Conservation (phyloP, 345 rosid genomes). For the Adansonia digitata region DNA sequence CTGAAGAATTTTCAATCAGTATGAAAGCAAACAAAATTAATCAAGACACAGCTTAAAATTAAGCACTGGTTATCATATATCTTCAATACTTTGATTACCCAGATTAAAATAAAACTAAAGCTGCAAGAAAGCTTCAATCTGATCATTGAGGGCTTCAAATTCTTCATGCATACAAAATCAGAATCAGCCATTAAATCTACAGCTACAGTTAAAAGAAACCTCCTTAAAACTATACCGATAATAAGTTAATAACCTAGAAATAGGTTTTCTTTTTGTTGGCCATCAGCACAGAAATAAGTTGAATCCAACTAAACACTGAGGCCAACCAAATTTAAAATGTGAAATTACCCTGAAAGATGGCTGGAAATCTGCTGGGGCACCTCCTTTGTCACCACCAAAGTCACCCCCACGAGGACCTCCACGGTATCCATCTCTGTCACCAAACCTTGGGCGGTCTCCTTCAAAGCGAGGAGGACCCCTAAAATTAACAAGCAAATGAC, state of each 20-base stretch:
- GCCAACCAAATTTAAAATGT: neutral
- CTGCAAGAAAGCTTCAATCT: neutral
- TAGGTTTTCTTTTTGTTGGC: no score
- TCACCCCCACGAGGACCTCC: conserved; percentile 76
- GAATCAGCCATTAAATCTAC: neutral
- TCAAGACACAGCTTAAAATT: neutral
- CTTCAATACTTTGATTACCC: neutral
- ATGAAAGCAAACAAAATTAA: neutral
- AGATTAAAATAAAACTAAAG: neutral
- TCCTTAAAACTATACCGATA: neutral
- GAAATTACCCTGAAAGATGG: conserved; percentile 75
- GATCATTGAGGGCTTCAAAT: no score
- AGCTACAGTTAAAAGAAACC: no score
- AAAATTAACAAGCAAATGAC: neutral
- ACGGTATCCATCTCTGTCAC: conserved; percentile 89
- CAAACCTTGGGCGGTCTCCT: conserved; percentile 67
- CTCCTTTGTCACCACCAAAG: conserved; percentile 63
- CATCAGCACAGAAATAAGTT: neutral
- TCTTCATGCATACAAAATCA: neutral
- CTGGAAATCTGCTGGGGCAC: conserved; percentile 82
- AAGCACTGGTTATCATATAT: neutral
- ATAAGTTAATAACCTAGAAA: no score
- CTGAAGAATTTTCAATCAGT: neutral
- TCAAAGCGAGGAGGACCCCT: conserved; percentile 67
- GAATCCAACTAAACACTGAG: neutral